These are phyloP conservation scores for Leishmania aethiopica DNA, from an alignment of 208 protist genomes.

Conservation along the genomic window DNA sequence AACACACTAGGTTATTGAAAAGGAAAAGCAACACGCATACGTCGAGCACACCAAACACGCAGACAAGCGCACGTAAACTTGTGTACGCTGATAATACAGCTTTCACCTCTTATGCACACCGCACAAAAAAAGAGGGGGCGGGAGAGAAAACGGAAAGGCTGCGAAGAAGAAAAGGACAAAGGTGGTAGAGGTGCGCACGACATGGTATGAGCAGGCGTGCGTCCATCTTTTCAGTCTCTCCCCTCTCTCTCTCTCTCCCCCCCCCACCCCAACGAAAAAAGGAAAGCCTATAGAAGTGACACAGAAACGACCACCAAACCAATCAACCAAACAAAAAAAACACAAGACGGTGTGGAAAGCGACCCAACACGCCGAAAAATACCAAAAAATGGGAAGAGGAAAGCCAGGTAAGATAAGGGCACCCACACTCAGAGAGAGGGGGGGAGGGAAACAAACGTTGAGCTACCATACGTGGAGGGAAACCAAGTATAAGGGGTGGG, in stretches of 20 bases:
- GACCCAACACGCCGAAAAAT: background rate
- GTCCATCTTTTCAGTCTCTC: no score
- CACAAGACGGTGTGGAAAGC: background rate
- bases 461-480: background rate
- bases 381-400: background rate
- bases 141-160: background rate
- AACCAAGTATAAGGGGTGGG: background rate
- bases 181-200: no score
- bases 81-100: background rate
- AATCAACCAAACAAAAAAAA: no score
- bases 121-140: background rate
- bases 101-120: no score
- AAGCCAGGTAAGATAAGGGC: background rate
- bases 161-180: background rate
- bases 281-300: no score
- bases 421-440: background rate
- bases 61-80: background rate
- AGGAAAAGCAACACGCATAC: background rate
- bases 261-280: no score
- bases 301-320: no score
- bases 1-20: background rate
- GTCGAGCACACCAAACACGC: background rate
- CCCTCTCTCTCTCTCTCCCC: no score
- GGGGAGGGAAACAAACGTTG: background rate
- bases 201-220: background rate